phyloP scores from a whole-genome alignment of 306 rosid species.

The Cicer bijugum region DNA sequence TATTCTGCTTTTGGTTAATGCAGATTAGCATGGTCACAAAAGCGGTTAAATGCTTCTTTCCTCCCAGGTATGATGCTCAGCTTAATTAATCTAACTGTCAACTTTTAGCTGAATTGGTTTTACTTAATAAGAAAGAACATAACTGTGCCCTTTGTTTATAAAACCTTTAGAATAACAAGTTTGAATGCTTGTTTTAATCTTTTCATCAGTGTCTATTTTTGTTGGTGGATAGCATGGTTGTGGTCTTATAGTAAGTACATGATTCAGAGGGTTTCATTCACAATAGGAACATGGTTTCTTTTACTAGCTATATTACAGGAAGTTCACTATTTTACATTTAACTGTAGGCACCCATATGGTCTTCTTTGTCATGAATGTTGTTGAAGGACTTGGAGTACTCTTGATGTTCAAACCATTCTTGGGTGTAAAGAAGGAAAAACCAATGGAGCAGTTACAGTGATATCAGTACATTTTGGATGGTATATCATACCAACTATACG shows the following conservation, averaged over 20 bases:
- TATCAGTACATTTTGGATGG: background rate
- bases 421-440: conserved; percentile 21
- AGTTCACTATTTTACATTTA: background rate
- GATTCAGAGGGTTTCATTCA: too few relatives aligned
- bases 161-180: too few relatives aligned
- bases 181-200: too few relatives aligned
- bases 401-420: conserved; percentile 41
- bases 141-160: too few relatives aligned
- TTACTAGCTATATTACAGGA: background rate
- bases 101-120: too few relatives aligned
- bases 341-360: conserved; percentile 44
- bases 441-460: background rate
- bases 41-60: conserved; percentile 17
- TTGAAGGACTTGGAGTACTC: conserved; percentile 35
- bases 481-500: too few relatives aligned
- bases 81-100: background rate
- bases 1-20: conserved; percentile 5
- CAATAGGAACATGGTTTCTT: background rate
- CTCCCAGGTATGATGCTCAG: conserved; percentile 19
- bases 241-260: too few relatives aligned
- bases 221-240: too few relatives aligned
- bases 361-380: conserved; percentile 20
- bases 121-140: too few relatives aligned
- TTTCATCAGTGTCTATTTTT: too few relatives aligned
- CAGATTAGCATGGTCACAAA: conserved; percentile 38